Evolutionary conservation across 2,329 filamentous ascomycete genomes (phyloP).

Genomic region (Diaporthe helianthi): DNA sequence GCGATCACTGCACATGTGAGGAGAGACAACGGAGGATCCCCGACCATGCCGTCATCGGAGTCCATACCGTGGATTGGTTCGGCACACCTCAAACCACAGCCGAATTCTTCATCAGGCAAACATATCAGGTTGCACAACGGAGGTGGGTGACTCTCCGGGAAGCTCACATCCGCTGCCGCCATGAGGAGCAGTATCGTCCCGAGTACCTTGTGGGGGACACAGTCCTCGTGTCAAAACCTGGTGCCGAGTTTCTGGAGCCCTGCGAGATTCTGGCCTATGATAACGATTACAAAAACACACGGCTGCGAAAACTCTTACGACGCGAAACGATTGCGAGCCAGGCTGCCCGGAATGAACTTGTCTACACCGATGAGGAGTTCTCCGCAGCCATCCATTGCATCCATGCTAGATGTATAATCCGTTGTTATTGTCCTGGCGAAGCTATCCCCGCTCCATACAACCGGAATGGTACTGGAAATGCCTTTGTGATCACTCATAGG

Average conservation of each 20-base stretch:
- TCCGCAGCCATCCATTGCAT: constrained; percentile 51
- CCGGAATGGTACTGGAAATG: constrained; percentile 68
- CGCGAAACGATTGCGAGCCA: constrained; percentile 49
- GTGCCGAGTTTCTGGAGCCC: constrained; percentile 58
- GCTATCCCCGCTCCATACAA: constrained; percentile 69
- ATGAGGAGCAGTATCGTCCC: constrained; percentile 35
- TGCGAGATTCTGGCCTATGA: constrained; percentile 59
- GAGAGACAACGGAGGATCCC: constrained; percentile 50
- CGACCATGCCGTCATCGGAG: constrained; percentile 62
- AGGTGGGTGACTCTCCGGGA: constrained; percentile 66
- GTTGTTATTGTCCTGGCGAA: constrained; percentile 55
- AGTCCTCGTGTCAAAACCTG: constrained; percentile 54
- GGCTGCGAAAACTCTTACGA: constrained; percentile 61
- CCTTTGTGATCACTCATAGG: constrained; percentile 66
- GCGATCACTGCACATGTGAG: constrained; percentile 77
- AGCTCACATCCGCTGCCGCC: constrained; percentile 62
- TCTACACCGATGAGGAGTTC: constrained; percentile 58
- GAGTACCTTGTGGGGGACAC: constrained; percentile 64
- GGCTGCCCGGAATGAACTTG: constrained; percentile 62
- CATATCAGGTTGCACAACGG: constrained; percentile 66
- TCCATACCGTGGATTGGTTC: constrained; percentile 66
- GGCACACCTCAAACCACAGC: constrained; percentile 52
- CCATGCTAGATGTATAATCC: constrained; percentile 64
- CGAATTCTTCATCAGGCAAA: constrained; percentile 74
- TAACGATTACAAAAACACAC: constrained; percentile 43